phyloP scores from a whole-genome alignment of 495 filamentous ascomycete species.

The Talaromyces proteolyticus region DNA sequence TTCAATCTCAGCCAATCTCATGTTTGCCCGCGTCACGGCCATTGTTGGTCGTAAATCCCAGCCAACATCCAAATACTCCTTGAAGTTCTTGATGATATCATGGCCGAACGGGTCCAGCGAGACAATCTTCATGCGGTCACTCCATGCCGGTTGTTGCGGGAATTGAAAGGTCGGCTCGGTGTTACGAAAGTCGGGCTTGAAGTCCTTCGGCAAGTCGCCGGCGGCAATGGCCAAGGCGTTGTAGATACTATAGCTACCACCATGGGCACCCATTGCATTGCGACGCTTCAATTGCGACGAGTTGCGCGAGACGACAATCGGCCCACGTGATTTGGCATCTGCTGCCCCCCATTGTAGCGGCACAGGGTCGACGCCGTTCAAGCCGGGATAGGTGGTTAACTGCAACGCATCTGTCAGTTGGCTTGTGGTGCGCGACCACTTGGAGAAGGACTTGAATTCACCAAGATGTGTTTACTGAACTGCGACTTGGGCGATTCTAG shows the following conservation, averaged over 20 bases:
- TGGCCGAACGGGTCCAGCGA: conserved; percentile 96
- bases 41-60: conserved; percentile 96
- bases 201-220: conserved; percentile 76
- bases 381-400: conserved; percentile 87
- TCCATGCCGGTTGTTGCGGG: conserved; percentile 85
- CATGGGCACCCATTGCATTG: conserved; percentile 87
- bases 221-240: conserved; percentile 90
- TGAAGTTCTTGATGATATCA: conserved; percentile 44
- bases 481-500: conserved; percentile 19
- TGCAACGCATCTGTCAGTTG: conserved; percentile 8
- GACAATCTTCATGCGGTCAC: conserved; percentile 89
- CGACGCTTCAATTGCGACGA: conserved; percentile 72
- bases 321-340: conserved; percentile 70
- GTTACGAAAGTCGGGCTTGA: conserved; percentile 91
- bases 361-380: conserved; percentile 87
- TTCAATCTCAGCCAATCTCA: conserved; percentile 92
- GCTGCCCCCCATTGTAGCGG: conserved; percentile 81
- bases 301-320: conserved; percentile 82
- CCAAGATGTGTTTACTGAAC: conserved; percentile 40
- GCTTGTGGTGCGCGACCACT: no score
- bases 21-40: conserved; percentile 90
- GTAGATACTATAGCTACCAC: conserved; percentile 96
- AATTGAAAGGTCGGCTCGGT: conserved; percentile 86
- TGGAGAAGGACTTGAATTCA: no score
- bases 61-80: conserved; percentile 48